A percentile compares a stretch with the other conserved stretches of the same genome.
Conservation (phyloP, 2,329 filamentous ascomycete species). For the Hirsutella rhossiliensis region DNA sequence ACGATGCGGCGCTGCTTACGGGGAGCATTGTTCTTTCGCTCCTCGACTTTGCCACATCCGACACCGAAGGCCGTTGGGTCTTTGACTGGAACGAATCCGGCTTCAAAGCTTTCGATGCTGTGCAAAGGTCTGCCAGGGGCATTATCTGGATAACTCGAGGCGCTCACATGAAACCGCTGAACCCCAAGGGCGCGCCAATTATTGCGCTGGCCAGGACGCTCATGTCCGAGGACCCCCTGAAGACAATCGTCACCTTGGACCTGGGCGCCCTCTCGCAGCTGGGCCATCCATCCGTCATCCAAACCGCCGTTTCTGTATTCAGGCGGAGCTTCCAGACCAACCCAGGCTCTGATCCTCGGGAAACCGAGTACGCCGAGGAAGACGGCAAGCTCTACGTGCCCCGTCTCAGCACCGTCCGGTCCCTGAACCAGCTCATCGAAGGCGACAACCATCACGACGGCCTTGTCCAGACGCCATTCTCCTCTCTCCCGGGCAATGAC, state of each 20-base stretch:
- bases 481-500: not conserved
- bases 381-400: slow-evolving; percentile 28
- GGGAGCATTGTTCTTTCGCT: slow-evolving; percentile 30
- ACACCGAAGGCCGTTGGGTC: slow-evolving; percentile 14
- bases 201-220: slow-evolving; percentile 35
- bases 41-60: slow-evolving; percentile 24
- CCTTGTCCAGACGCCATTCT: slow-evolving; percentile 10
- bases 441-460: slow-evolving; percentile 6
- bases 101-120: slow-evolving; percentile 27
- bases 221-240: slow-evolving; percentile 34
- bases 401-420: slow-evolving; percentile 25
- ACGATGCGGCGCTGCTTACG: slow-evolving; percentile 7
- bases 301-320: slow-evolving; percentile 14
- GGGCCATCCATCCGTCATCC: slow-evolving; percentile 3
- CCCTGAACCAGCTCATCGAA: slow-evolving; percentile 34
- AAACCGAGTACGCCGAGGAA: slow-evolving; percentile 31
- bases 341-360: slow-evolving; percentile 10
- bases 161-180: slow-evolving; percentile 22
- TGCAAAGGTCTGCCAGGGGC: slow-evolving; percentile 23
- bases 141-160: slow-evolving; percentile 36
- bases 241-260: slow-evolving; percentile 31
- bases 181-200: slow-evolving; percentile 26
- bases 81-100: slow-evolving; percentile 24
- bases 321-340: slow-evolving; percentile 10
- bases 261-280: slow-evolving; percentile 14